Evolutionary conservation across 2,329 filamentous ascomycete species (phyloP), one percentile per base, ranked within the genome.

Genomic region (Aureobasidium sp.): DNA sequence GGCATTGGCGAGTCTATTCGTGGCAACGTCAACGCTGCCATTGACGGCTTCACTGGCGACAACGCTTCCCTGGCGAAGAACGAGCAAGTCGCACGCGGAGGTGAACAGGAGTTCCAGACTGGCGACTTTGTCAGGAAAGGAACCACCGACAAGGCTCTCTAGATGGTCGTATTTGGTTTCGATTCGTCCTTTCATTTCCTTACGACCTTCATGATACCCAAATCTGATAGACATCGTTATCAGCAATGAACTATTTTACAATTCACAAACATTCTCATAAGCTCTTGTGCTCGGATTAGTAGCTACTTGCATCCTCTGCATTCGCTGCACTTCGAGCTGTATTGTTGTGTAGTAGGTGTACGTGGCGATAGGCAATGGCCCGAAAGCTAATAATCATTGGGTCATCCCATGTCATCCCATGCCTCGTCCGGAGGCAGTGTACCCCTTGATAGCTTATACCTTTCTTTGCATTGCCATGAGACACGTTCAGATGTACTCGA

Each of bases 1-100:
- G 61, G 61, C 29, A 44, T 62, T 27, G 61, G 61, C 45, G 61
- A 62, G 29, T 44, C 52, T 27, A 49, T 62, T 24, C 61, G 61
- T 12, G 61, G 61, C 42, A 58, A 62, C 44, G 45, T 62, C 52
- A 62, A 62, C 44, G 31, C 29, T 0, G 61, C 61, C 0, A 58
- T 58, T n/a, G 61, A 62, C 27, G 40, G 42, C 35, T 49, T 58
- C 27, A 58, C 61, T 9, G 53, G 52, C 27, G 61, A 62, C 53
- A 29, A 14, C 5, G 53, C 52, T 19, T 54, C 61, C 5, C 9
- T 49, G 27, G 52, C 61, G 27, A 57, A 62, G 27, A 62, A 62
- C 37, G 52, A 57, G 45, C 24, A 27, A 14, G 53, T 62, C 7
- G 61, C 61, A 14, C 33, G 45, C 14, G 53, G 53, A 22, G 61